Base-by-base conservation (phyloP, 768 basidiomycete genomes). In the Lactarius deliciosus region DNA sequence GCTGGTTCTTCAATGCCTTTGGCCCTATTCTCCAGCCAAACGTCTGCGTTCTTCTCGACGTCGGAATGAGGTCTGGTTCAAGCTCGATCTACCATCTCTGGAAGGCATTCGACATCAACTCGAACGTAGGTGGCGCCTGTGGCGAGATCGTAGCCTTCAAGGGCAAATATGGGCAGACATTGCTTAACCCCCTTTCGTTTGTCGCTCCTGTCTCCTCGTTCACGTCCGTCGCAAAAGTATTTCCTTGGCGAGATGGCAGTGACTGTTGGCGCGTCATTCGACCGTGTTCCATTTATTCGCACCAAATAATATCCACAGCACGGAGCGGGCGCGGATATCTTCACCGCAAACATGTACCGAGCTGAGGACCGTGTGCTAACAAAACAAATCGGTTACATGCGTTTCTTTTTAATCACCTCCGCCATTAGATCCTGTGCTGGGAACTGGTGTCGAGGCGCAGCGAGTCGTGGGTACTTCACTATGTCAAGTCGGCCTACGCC, bases 111-210 rank as follows among this genome's bases (percentile, higher is more conserved):
- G 92, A 94, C 72, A 90, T 93, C 76, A 93, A 93, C 74, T 91
- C 90, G 22, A 92, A 92, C 72, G 92, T 94, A 16, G 92, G 90
- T 1, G 92, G 95, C 18, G 95, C 94, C 20, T 97, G 95, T 73
- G 95, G 95, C n/a, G 95, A 96, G 80, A 96, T 96, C 64, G 92
- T 96, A 13, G 91, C 92, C 16, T 81, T 94, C 64, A 96, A 96
- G 77, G 94, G 94, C 38, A 89, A 86, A 78, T 94, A 84, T 68
- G 88, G 91, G 34, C 77, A 80, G 70, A 87, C 92, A 73, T 79
- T 96, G 43, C 70, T 96, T 64, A 96, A 96, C 72, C 94, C 94
- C 0, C 79, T 92, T 4, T 75, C 2, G 77, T 76, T 61, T 36
- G 74, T 64, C 30, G 10, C 25, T 16, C 11, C 36, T 28, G 43